A percentile compares a stretch with the other conserved stretches of the same genome.
phyloP scores from a whole-genome alignment of 1,284 basidiomycete species.

The Sanghuangporus sanghuang region DNA sequence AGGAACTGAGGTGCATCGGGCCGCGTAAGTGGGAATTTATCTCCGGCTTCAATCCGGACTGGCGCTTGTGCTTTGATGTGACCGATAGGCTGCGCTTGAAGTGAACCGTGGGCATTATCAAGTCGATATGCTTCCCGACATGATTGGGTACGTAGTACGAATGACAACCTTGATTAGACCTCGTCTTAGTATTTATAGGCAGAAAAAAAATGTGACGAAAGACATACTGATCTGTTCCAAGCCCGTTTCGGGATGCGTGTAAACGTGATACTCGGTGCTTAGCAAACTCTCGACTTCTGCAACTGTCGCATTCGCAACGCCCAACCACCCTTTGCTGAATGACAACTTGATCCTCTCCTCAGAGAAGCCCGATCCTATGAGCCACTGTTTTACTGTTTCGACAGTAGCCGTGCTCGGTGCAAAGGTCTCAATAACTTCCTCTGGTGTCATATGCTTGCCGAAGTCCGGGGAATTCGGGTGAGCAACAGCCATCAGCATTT shows the following conservation, averaged over 20 bases:
- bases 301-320: conserved; percentile 35
- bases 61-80: conserved; percentile 27
- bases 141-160: conserved; percentile 41
- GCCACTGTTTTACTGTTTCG: conserved; percentile 38
- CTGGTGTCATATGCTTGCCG: conserved; percentile 26
- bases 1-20: background rate
- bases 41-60: conserved; percentile 2
- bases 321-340: conserved; percentile 36
- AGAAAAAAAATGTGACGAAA: background rate
- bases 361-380: conserved; percentile 32
- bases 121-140: conserved; percentile 39
- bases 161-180: conserved; percentile 31
- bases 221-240: conserved; percentile 31
- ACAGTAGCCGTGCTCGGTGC: conserved; percentile 38
- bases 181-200: conserved; percentile 14
- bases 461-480: conserved; percentile 23
- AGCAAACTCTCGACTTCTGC: conserved; percentile 41
- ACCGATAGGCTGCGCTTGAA: conserved; percentile 25
- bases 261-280: conserved; percentile 41
- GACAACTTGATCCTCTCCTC: conserved; percentile 30
- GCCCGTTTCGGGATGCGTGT: conserved; percentile 32
- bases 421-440: conserved; percentile 35
- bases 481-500: conserved; percentile 24
- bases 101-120: conserved; percentile 45
- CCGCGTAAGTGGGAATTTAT: conserved; percentile 11